Conservation (phyloP, 2,329 filamentous ascomycete species). For the Cladosporium sp. region DNA sequence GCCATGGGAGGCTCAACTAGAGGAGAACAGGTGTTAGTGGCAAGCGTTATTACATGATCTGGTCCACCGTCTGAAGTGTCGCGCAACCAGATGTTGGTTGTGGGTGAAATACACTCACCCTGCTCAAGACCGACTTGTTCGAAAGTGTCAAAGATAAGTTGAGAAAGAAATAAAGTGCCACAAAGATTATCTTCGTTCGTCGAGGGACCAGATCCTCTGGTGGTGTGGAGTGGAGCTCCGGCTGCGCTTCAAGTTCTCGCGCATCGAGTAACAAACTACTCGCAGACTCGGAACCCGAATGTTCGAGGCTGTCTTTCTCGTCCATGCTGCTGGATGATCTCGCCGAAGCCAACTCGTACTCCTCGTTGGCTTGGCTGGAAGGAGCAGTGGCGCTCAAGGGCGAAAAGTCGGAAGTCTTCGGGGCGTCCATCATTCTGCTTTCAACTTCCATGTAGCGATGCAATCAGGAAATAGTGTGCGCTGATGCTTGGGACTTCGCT, state of each 20-base stretch:
- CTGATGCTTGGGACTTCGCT: background rate
- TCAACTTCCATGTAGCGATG: background rate
- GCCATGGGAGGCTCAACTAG: conserved; percentile 62
- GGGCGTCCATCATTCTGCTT: background rate
- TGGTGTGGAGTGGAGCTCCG: background rate
- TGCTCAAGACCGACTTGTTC: conserved; percentile 55
- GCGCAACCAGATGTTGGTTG: no score
- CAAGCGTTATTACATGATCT: no score
- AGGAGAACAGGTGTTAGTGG: no score
- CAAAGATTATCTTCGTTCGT: conserved; percentile 3
- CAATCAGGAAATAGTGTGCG: background rate
- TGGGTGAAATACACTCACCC: conserved; percentile 32
- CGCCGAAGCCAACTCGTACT: background rate
- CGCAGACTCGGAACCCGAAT: background rate
- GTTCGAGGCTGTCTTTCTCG: background rate
- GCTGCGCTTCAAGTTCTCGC: conserved; percentile 5
- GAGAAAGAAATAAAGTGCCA: conserved; percentile 47
- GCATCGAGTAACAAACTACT: background rate
- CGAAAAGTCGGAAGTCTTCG: background rate
- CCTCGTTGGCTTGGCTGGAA: background rate
- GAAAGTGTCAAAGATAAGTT: conserved; percentile 54
- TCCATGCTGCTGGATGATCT: background rate
- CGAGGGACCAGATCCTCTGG: background rate
- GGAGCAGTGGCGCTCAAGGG: background rate
- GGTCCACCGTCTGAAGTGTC: no score